Base-by-base conservation (phyloP, 306 rosid species). In the Dryas octopetala region DNA sequence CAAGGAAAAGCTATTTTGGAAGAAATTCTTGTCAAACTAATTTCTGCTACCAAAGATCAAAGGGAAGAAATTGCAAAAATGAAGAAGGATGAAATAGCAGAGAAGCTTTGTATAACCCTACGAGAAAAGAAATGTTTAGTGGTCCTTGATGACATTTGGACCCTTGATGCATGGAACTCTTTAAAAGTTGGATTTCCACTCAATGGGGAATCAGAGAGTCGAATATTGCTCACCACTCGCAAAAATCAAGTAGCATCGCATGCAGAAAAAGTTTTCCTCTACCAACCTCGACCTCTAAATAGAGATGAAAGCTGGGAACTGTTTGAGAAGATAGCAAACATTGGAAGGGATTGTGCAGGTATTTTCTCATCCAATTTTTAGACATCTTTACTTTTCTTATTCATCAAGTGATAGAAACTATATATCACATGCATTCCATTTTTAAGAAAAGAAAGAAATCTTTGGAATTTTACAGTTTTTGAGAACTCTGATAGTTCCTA, bases 141-240 rank as follows among this genome's bases (percentile, higher is more conserved):
- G 41, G 23, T 19, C 0, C 23, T 19, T 0, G 23, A 19, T 19
- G 23, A 19, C 23, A 19, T 19, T 19, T 19, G 23, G 23, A 19
- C 23, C 23, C 23, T 19, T 19, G 23, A 19, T 19, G 23, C 23
- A 0, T 19, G 78, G 78, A 41, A 48, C 10, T 14, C 7, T 9
- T 43, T 74, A 2, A 32, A 50, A 38, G 8, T 2, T 32, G 66
- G 66, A 62, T 13, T 62, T 38, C 14, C 47, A 32, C 3, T 62
- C 17, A 2, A 38, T 62, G 19, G 5, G 49, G 26, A 16, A 64
- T 23, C 75, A 0, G 50, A 7, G 0, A 80, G 83, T 51, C 71
- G 57, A 12, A 17, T 80, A 7, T 10, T 72, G 6, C 23, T 80
- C 12, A 78, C 76, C 15, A 78, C 81, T 51, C 76, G 81, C 3